Percentiles rank a stretch among this genome's conserved stretches.
Conservation (phyloP, 352 stramenopile species). For the Pythium grandisporangium region DNA sequence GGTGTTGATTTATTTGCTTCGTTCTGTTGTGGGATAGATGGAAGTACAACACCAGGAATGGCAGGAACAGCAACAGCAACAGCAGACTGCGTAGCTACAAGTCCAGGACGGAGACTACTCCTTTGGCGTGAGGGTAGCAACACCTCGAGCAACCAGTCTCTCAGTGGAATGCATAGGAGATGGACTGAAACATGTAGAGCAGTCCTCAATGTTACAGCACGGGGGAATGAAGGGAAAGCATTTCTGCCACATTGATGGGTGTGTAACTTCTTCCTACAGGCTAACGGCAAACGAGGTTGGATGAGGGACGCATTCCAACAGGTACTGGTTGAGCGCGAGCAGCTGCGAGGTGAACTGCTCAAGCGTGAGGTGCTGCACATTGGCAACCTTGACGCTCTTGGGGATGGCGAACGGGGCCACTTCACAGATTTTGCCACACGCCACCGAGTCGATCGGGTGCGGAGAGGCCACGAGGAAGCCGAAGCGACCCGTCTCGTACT, state of each 20-base stretch:
- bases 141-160: too few species aligned
- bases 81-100: too few species aligned
- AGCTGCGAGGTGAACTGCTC: slow-evolving; percentile 49
- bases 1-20: too few species aligned
- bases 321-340: slow-evolving; percentile 39
- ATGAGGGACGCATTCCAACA: slow-evolving; percentile 38
- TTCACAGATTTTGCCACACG: slow-evolving; percentile 40
- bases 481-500: slow-evolving; percentile 29
- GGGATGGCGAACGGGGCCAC: slow-evolving; percentile 42
- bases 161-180: too few species aligned
- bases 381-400: slow-evolving; percentile 51
- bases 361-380: slow-evolving; percentile 32
- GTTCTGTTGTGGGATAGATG: too few species aligned
- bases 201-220: too few species aligned
- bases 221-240: too few species aligned
- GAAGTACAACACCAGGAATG: slow-evolving; percentile 45
- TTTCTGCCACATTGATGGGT: too few species aligned
- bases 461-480: slow-evolving; percentile 51
- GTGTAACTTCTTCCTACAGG: slow-evolving; percentile 19
- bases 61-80: slow-evolving; percentile 33
- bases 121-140: too few species aligned
- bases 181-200: too few species aligned
- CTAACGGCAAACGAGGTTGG: slow-evolving; percentile 45
- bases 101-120: too few species aligned
- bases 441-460: slow-evolving; percentile 40